These are phyloP conservation scores for Psilocybe cyanescens DNA, from an alignment of 768 basidiomycete genomes.

Conservation along the genomic window DNA sequence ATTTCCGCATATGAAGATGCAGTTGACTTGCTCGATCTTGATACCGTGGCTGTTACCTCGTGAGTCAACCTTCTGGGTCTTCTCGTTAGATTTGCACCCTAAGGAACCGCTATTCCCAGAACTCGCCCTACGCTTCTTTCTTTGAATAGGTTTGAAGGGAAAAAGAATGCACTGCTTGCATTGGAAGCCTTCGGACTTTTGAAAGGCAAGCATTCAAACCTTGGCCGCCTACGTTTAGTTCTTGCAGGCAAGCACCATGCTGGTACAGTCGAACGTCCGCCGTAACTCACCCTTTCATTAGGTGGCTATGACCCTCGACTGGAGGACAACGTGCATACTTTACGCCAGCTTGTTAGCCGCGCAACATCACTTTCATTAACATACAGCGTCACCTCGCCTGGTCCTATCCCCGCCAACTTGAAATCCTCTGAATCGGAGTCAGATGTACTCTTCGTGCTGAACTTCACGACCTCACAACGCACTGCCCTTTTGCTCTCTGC, in stretches of 20 bases:
- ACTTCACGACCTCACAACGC: constrained; percentile 86
- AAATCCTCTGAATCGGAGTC: constrained; percentile 43
- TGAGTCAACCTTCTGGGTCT: constrained; percentile 38
- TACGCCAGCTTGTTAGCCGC: constrained; percentile 63
- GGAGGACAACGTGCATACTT: constrained; percentile 78
- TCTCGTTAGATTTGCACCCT: neutral
- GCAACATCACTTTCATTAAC: constrained; percentile 58
- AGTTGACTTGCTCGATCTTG: constrained; percentile 47
- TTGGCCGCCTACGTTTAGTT: constrained; percentile 64
- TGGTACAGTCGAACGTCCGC: neutral
- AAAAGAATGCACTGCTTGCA: constrained; percentile 90
- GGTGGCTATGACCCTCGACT: constrained; percentile 92
- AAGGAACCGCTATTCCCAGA: constrained; percentile 32
- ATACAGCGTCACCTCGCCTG: constrained; percentile 58
- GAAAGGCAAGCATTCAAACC: constrained; percentile 26
- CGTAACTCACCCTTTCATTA: constrained; percentile 26
- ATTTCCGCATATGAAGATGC: constrained; percentile 65
- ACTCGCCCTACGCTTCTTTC: constrained; percentile 79
- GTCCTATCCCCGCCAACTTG: constrained; percentile 38
- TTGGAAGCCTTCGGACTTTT: constrained; percentile 75
- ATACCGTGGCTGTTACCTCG: constrained; percentile 61
- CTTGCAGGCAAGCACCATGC: constrained; percentile 63
- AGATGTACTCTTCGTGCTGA: constrained; percentile 86
- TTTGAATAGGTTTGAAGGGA: constrained; percentile 93
- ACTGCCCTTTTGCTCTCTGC: constrained; percentile 74